phyloP scores from a whole-genome alignment of 495 filamentous ascomycete genomes.

The Peziza echinospora region DNA sequence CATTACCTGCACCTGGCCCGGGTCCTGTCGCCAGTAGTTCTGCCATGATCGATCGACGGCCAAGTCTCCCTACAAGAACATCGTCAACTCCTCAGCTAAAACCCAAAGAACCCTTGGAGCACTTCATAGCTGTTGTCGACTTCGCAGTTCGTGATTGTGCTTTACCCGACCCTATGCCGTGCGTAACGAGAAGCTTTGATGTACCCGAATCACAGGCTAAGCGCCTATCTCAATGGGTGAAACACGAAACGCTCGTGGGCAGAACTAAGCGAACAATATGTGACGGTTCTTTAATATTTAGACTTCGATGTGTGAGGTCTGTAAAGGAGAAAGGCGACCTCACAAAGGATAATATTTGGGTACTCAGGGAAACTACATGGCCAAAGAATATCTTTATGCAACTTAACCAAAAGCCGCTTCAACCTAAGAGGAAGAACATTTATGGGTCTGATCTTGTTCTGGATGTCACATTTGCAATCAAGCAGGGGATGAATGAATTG shows the following conservation, averaged over 20 bases:
- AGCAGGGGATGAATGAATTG: conserved; percentile 35
- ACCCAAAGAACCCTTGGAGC: no score
- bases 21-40: no score
- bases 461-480: conserved; percentile 40
- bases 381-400: conserved; percentile 45
- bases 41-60: no score
- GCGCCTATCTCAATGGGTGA: conserved; percentile 11
- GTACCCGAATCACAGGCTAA: conserved; percentile 6
- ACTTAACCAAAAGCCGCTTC: conserved; percentile 40
- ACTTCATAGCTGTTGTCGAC: not conserved
- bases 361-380: conserved; percentile 41
- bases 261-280: conserved; percentile 9
- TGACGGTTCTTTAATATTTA: conserved; percentile 12
- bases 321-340: not conserved
- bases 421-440: conserved; percentile 39
- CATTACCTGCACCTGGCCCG: no score
- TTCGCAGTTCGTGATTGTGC: not conserved
- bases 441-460: conserved; percentile 54
- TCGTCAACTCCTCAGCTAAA: no score
- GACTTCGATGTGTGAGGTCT: conserved; percentile 12
- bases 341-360: conserved; percentile 32
- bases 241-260: conserved; percentile 10
- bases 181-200: conserved; percentile 9
- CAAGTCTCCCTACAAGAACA: not conserved
- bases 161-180: conserved; percentile 1